Percentiles rank a stretch among this genome's conserved stretches.
Evolutionary conservation across 257 asterid genomes (phyloP).

Genomic region (Ajuga chamaepitys): DNA sequence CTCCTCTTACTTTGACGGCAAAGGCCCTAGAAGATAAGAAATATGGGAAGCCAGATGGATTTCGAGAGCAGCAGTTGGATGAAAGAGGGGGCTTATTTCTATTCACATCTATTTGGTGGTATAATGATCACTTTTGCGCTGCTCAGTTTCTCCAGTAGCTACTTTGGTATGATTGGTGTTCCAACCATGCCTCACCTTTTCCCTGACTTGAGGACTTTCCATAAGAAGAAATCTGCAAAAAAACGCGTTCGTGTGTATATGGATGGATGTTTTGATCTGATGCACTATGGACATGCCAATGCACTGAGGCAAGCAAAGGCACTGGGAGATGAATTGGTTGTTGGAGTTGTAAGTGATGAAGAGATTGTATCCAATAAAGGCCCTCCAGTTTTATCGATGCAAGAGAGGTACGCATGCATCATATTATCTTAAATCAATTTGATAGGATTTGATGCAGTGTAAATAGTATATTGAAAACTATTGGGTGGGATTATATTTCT

Average conservation of each 20-base stretch:
- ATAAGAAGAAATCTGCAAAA: conserved; percentile 52
- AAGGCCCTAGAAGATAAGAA: conserved; percentile 21
- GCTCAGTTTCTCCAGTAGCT: conserved; percentile 79
- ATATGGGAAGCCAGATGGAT: conserved; percentile 49
- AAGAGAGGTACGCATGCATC: conserved; percentile 56
- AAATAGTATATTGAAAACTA: not conserved
- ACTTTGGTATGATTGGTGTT: conserved; percentile 61
- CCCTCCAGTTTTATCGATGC: conserved; percentile 86
- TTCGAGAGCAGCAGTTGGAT: conserved; percentile 68
- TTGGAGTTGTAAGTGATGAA: conserved; percentile 94
- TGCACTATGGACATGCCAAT: conserved; percentile 98
- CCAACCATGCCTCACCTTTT: conserved; percentile 63
- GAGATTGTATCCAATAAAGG: conserved; percentile 82
- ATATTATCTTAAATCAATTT: not conserved
- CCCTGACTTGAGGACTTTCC: conserved; percentile 54
- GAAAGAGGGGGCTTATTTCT: conserved; percentile 71
- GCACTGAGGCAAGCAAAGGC: conserved; percentile 96
- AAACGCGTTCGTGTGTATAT: conserved; percentile 78
- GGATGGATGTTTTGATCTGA: conserved; percentile 97
- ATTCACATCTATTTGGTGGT: conserved; percentile 82
- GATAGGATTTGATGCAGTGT: not conserved
- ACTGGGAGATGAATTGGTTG: conserved; percentile 82
- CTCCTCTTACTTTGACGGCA: conserved; percentile 43
- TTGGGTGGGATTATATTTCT: not conserved
- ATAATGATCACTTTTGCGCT: conserved; percentile 89